Base-by-base conservation (phyloP, 2,329 filamentous ascomycete species). In the Diaporthe velutina region DNA sequence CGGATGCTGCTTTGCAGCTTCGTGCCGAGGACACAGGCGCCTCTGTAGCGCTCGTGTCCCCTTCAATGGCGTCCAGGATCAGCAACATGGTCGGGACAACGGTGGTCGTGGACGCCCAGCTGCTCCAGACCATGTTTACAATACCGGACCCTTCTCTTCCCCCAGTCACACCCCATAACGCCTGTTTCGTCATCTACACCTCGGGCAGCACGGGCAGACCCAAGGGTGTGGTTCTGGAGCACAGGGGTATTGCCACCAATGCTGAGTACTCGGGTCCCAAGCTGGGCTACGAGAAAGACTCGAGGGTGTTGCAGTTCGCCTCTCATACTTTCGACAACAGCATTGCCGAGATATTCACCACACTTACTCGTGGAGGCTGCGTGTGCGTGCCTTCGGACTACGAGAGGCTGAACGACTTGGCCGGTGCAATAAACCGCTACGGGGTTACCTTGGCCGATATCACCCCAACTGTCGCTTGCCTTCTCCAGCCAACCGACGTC, bases 131-230 rank as follows among this genome's bases (percentile, higher is more conserved):
- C 19, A 33, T 67, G 1, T 52, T 42, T 7, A 4, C 2, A 22
- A 33, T 6, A 13, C 42, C 61, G 42, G 45, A 38, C 19, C 10
- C n/a, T 25, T 4, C 28, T n/a, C 28, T 52, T 22, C 61, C 61
- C 22, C 61, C 50, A 19, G 54, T 71, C 38, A 25, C 52, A 13
- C 33, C 70, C 13, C 12, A 71, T 8, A 71, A 71, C 22, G 33
- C 55, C n/a, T 55, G 52, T n/a, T 71, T 58, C 7, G 70, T 95
- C 75, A 94, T 95, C 57, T 95, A 95, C 79, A 95, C 93, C 0
- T 93, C 91, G 74, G 90, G 93, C 10, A 94, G 93, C 0, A 95
- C 93, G 0, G 93, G 93, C 1, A 83, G 90, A 0, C 93, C 93
- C 0, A 95, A 95, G 82, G 93, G 93, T 2, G 93, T 95, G 10